Conservation (phyloP, 2,329 filamentous ascomycete genomes). For the Sporothrix sp. region DNA sequence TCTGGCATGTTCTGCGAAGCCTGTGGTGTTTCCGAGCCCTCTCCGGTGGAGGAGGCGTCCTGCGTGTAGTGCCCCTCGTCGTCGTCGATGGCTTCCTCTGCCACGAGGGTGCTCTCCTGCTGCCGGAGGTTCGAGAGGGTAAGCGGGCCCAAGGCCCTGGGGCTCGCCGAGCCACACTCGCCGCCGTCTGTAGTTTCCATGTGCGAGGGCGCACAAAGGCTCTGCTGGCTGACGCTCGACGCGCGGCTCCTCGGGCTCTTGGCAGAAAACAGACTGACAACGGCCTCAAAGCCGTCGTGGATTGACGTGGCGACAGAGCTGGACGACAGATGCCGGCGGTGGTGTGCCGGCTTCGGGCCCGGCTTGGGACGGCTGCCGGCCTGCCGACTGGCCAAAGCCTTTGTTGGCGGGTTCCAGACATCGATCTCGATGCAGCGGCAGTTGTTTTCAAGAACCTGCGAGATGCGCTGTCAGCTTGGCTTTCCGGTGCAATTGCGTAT, state of each 20-base stretch:
- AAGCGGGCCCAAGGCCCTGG: background rate
- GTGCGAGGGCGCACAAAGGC: background rate
- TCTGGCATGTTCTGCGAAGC: background rate
- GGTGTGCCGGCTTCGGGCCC: conserved; percentile 33
- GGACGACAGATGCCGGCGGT: conserved; percentile 38
- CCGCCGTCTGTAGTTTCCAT: background rate
- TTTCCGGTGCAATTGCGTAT: no score
- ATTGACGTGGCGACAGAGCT: conserved; percentile 25
- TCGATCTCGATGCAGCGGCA: conserved; percentile 93
- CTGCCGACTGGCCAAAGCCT: conserved; percentile 26
- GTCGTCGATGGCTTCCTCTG: conserved; percentile 13
- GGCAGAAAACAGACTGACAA: conserved; percentile 8
- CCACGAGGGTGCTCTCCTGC: conserved; percentile 7
- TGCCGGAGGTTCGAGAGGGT: background rate
- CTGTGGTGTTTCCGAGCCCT: background rate
- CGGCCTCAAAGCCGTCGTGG: conserved; percentile 31
- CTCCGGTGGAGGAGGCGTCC: conserved; percentile 1
- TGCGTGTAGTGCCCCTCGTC: conserved; percentile 18
- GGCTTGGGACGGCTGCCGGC: conserved; percentile 30
- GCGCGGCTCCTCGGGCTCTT: conserved; percentile 31
- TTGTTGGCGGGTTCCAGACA: conserved; percentile 68
- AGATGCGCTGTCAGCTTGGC: no score
- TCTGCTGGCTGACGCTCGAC: conserved; percentile 27
- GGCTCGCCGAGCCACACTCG: background rate
- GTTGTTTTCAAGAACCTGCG: conserved; percentile 59